Evolutionary conservation across 306 rosid species (phyloP), one percentile per base, ranked within the genome.

Genomic region (Acacia melanoxylon): DNA sequence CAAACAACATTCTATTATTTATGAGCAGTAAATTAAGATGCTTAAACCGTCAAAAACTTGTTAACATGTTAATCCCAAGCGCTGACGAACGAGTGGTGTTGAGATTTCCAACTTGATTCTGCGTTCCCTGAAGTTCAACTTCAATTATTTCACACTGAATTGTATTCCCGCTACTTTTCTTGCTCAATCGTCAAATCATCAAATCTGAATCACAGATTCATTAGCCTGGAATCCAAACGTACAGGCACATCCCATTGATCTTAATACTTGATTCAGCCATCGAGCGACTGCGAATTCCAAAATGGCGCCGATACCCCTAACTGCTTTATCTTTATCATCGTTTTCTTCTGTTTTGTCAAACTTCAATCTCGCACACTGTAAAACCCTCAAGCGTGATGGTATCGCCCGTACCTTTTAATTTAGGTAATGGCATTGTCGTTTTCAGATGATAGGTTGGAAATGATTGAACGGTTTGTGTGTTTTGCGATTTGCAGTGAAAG

Each of bases 301-400:
- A 91, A 91, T 93, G 98, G 89, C 86, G 87, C 75, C 81, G 27
- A 49, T 89, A 69, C 85, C 83, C 25, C 20, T 89, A 2, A 29
- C 86, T 15, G 84, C 89, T n/a, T 78, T 86, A 44, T 75, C 78
- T 68, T 91, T 17, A 56, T 76, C 78, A 2, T 92, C 58, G 8
- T 75, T 83, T 35, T 49, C n/a, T 49, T 85, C 46, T 29, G 69
- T 86, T 41, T 29, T 82, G 0, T 85, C 88, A 73, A 82, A 89
- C 66, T 78, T 85, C 88, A 74, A 80, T 54, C 68, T 94, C 65
- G 85, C 79, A 2, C 83, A 77, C 86, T 88, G 89, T 89, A 93
- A 95, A 88, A 95, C 99, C 85, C 97, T 95, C 31, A 95, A 95
- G 78, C 99, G 98, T 42, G 99, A 95, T 65, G 97, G 97, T 93